Base-by-base conservation (phyloP, 176 grass and related monocot species). In the Cenchrus purpureus region DNA sequence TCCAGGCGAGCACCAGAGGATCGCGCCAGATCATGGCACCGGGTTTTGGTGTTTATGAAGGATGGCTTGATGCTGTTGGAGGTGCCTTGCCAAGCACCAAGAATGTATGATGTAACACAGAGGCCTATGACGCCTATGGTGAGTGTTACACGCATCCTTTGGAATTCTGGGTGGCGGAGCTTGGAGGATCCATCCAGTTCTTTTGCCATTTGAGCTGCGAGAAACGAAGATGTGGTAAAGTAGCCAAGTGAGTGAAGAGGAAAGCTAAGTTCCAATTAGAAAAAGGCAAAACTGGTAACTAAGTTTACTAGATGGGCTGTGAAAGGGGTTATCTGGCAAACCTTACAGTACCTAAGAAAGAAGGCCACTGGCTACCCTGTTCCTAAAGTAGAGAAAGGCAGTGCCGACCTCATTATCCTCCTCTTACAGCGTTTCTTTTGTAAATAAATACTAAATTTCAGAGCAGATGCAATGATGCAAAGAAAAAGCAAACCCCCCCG, bases 41-140 rank as follows among this genome's bases (percentile, higher is more conserved):
- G 57, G 43, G 25, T 68, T 84, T 84, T 85, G 13, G 83, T 79
- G 73, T 79, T 82, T 17, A 85, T 34, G 7, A 71, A 52, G 46
- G 84, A 72, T 37, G 79, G 29, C 0, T 73, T 73, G 56, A 87
- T 64, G 65, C 10, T 34, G 17, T 80, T 84, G 42, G 87, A 76
- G n/a, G 90, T 92, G 61, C 89, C 76, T 58, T 90, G 90, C 92
- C 87, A 94, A 80, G 94, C 87, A 77, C 94, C 94, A n/a, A 97
- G 79, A 54, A 94, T 94, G 86, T 97, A 97, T 31, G 91, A 86
- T 31, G 89, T 52, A 66, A 69, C 68, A 82, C 91, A 94, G 7
- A 97, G 83, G 3, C 76, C 87, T 9, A 89, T 43, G 22, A 94
- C 65, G 0, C 83, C 73, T 6, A 94, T 79, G 48, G 69, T 76